phyloP scores from a whole-genome alignment of 371 early-diverging fungal genomes.

The Rhizopus stolonifer region DNA sequence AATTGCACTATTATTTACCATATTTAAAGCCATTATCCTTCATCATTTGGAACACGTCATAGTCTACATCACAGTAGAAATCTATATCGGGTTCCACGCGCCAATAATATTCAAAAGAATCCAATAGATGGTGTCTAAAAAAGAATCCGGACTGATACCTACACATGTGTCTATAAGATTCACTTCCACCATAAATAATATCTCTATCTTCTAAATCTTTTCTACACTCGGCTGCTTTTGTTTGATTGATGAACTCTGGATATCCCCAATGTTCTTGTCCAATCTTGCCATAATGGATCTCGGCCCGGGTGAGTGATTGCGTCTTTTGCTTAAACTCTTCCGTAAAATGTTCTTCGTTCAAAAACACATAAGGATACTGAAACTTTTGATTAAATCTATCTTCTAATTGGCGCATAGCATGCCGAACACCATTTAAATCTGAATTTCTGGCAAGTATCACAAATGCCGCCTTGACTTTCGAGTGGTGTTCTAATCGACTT shows the following conservation, averaged over 20 bases:
- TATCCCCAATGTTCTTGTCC: slow-evolving; percentile 75
- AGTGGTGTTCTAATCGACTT: too few relatives aligned
- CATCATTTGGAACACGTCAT: slow-evolving; percentile 91
- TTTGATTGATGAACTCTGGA: slow-evolving; percentile 78
- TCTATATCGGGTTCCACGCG: slow-evolving; percentile 90
- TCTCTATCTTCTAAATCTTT: slow-evolving; percentile 54
- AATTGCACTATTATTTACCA: slow-evolving; percentile 42
- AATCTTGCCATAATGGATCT: slow-evolving; percentile 51
- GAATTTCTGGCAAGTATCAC: slow-evolving; percentile 69
- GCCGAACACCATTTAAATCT: slow-evolving; percentile 68
- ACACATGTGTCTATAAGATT: slow-evolving; percentile 94
- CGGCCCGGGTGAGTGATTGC: slow-evolving; percentile 44
- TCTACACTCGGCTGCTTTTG: slow-evolving; percentile 60
- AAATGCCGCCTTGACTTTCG: slow-evolving; percentile 60
- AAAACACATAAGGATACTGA: slow-evolving; percentile 88
- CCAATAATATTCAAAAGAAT: slow-evolving; percentile 92
- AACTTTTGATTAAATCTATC: slow-evolving; percentile 80
- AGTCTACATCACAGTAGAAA: slow-evolving; percentile 84
- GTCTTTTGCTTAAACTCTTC: slow-evolving; percentile 69
- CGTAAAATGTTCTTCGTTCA: slow-evolving; percentile 82
- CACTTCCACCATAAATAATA: slow-evolving; percentile 80
- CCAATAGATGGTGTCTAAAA: slow-evolving; percentile 79
- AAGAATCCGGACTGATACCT: slow-evolving; percentile 56
- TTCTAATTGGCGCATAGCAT: slow-evolving; percentile 75
- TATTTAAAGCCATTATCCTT: slow-evolving; percentile 79